Evolutionary conservation across 495 filamentous ascomycete genomes (phyloP).

Genomic region (Podospora comata): DNA sequence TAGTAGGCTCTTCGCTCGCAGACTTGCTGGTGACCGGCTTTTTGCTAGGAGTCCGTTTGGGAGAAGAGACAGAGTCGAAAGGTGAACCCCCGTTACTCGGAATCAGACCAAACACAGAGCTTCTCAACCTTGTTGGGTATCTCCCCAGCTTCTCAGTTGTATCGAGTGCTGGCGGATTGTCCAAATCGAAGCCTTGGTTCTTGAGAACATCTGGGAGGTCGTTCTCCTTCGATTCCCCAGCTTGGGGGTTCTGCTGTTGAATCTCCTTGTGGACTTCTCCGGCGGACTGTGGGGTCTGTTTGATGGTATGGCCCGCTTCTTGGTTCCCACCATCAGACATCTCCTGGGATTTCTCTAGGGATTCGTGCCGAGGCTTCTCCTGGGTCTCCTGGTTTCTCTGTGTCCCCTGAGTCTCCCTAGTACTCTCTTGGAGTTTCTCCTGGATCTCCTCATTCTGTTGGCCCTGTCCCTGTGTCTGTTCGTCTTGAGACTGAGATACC

Average conservation of each 20-base stretch:
- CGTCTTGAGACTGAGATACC: neutral
- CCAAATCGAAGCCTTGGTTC: neutral
- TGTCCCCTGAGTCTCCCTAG: no score
- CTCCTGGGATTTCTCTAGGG: neutral
- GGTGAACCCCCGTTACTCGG: neutral
- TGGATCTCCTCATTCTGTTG: neutral
- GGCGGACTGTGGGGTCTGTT: neutral
- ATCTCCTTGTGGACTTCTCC: neutral
- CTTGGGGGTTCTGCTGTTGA: neutral
- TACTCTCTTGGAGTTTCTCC: neutral
- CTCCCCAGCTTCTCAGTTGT: neutral
- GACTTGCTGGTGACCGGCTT: neutral
- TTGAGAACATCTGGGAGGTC: neutral
- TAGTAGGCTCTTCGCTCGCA: neutral
- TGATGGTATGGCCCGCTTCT: neutral
- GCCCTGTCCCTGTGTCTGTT: no score
- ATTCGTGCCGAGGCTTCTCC: no score
- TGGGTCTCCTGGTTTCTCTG: no score
- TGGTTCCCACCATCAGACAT: neutral
- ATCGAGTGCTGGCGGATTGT: neutral
- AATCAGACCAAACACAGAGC: neutral
- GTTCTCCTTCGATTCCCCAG: neutral
- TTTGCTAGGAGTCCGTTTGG: neutral
- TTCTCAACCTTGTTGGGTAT: neutral
- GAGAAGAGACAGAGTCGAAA: neutral